These are phyloP conservation scores for Chaetoceros muelleri DNA, from an alignment of 108 stramenopile species.

Conservation along the genomic window DNA sequence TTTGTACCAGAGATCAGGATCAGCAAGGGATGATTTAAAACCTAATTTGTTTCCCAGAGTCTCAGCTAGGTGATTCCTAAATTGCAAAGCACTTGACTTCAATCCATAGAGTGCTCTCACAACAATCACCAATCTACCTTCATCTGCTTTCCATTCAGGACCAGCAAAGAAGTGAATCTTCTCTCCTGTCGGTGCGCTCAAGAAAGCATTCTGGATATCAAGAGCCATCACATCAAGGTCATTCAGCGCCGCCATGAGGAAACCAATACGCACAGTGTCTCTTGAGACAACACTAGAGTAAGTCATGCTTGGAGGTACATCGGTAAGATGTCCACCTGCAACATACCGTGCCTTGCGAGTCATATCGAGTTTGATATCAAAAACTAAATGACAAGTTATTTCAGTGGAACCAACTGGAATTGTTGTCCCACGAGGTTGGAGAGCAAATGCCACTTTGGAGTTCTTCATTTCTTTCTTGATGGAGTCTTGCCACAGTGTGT, in stretches of 20 bases:
- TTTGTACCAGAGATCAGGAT: not conserved
- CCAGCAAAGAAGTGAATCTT: no score
- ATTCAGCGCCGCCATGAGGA: conserved; percentile 14
- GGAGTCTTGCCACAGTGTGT: conserved; percentile 24
- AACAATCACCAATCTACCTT: no score
- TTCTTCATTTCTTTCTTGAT: conserved; percentile 39
- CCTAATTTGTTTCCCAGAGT: no score
- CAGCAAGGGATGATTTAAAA: not conserved
- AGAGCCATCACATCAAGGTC: conserved; percentile 7
- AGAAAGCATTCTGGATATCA: conserved; percentile 13
- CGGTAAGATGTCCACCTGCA: conserved; percentile 17
- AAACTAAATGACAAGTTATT: conserved; percentile 10
- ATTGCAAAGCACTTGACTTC: no score
- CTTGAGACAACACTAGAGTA: conserved; percentile 47
- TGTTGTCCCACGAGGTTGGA: not conserved
- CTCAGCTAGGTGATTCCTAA: no score
- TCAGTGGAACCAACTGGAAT: conserved; percentile 3
- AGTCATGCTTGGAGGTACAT: conserved; percentile 21
- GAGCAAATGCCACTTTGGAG: conserved; percentile 22
- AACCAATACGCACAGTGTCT: no score
- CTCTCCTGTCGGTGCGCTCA: conserved; percentile 10
- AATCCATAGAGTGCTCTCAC: no score
- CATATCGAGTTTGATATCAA: conserved; percentile 32
- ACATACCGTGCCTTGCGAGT: conserved; percentile 27
- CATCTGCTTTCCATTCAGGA: no score